Conservation (phyloP, 1,284 basidiomycete species). For the Malassezia globosa region DNA sequence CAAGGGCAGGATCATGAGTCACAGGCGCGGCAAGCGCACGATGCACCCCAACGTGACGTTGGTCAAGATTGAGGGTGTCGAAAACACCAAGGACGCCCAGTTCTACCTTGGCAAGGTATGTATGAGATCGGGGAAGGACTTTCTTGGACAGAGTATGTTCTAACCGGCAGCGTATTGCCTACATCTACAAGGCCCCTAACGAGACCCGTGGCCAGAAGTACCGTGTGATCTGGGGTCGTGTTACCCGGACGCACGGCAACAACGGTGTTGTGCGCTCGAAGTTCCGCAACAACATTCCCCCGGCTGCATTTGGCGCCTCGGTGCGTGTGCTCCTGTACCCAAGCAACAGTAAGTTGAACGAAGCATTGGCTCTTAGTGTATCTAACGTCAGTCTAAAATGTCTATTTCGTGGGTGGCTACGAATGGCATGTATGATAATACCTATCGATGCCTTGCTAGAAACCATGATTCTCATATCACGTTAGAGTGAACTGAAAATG, state of each 20-base stretch:
- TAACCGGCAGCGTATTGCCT: constrained; percentile 70
- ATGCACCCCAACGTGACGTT: constrained; percentile 84
- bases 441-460: constrained; percentile 10
- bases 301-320: constrained; percentile 84
- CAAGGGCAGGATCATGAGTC: constrained; percentile 92
- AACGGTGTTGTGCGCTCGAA: constrained; percentile 95
- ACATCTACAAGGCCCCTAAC: constrained; percentile 90
- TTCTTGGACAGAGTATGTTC: neutral
- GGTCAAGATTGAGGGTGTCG: constrained; percentile 92
- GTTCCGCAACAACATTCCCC: constrained; percentile 92
- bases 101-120: constrained; percentile 97
- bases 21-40: constrained; percentile 98
- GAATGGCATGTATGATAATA: constrained; percentile 6
- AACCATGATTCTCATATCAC: constrained; percentile 6
- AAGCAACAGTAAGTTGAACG: constrained; percentile 28
- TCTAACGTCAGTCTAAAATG: constrained; percentile 15
- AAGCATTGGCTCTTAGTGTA: no score
- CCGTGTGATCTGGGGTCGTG: constrained; percentile 88
- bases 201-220: constrained; percentile 83
- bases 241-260: constrained; percentile 54
- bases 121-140: constrained; percentile 1
- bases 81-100: constrained; percentile 82
- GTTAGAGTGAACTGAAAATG: constrained; percentile 14
- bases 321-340: constrained; percentile 71
- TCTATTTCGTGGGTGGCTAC: neutral